Percentiles rank a stretch among this genome's conserved stretches.
phyloP scores from a whole-genome alignment of 805 yeast genomes.

The Ogataea nitratoaversa region DNA sequence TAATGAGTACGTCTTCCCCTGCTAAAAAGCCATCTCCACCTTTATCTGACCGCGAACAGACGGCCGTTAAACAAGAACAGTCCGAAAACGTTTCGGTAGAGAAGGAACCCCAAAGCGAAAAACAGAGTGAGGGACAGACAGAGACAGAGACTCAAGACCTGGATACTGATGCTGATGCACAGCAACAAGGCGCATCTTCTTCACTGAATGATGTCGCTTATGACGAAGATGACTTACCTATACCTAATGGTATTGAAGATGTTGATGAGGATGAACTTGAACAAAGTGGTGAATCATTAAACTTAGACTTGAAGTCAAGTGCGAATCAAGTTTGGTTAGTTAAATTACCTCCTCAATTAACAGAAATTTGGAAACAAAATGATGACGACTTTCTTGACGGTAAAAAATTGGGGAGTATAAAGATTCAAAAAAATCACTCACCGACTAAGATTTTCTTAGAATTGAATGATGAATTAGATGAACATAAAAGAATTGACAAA shows the following conservation, averaged over 20 bases:
- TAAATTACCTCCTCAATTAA: slow-evolving; percentile 80
- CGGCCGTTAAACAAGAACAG: background rate
- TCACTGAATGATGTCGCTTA: slow-evolving; percentile 16
- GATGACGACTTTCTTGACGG: slow-evolving; percentile 61
- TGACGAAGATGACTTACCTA: slow-evolving; percentile 30
- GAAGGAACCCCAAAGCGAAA: background rate
- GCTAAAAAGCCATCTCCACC: background rate
- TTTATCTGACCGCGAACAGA: too few relatives aligned
- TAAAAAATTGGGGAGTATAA: slow-evolving; percentile 73
- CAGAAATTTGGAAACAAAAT: slow-evolving; percentile 72
- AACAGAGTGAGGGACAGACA: too few relatives aligned
- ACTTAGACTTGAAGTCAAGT: slow-evolving; percentile 62
- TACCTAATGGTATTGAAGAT: slow-evolving; percentile 33
- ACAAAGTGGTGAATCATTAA: slow-evolving; percentile 60
- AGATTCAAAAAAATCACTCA: slow-evolving; percentile 49
- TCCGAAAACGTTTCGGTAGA: background rate
- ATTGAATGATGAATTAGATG: slow-evolving; percentile 45
- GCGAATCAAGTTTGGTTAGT: slow-evolving; percentile 87
- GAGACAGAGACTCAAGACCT: too few relatives aligned
- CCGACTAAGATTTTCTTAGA: slow-evolving; percentile 49
- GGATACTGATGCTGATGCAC: background rate
- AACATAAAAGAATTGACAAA: slow-evolving; percentile 62
- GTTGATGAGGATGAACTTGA: slow-evolving; percentile 34
- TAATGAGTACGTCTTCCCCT: background rate
- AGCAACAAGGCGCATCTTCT: background rate